Evolutionary conservation across 225 moss, liverwort and hornwort species (phyloP).

Genomic region (Physcomitrellopsis africana): DNA sequence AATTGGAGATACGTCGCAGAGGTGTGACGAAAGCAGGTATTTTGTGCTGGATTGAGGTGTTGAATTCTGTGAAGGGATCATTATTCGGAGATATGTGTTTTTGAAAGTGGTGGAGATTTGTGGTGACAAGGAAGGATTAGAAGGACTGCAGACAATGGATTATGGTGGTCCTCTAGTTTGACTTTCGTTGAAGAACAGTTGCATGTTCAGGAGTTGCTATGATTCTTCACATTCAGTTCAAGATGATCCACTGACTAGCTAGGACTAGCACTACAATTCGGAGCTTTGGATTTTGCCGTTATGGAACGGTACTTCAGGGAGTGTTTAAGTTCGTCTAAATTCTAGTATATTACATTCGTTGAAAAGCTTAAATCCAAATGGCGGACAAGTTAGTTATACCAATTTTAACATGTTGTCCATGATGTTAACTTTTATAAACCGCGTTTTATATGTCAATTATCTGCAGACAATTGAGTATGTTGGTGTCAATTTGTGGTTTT

Average conservation of each 20-base stretch:
- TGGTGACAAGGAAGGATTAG: background rate
- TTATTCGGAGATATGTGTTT: background rate
- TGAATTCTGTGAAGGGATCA: too few species aligned
- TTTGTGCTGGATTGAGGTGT: too few species aligned
- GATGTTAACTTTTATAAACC: background rate
- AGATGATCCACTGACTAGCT: background rate
- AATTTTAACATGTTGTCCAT: background rate
- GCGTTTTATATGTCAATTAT: background rate
- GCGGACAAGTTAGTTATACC: constrained; percentile 2
- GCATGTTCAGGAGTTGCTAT: background rate
- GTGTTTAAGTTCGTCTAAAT: background rate
- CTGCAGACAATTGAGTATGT: background rate
- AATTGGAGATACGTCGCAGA: too few species aligned
- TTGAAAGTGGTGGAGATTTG: background rate
- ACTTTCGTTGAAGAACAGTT: background rate
- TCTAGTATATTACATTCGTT: background rate
- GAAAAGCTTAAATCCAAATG: background rate
- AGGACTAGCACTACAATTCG: background rate
- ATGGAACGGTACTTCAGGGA: background rate
- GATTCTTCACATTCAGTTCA: background rate
- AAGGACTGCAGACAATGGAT: background rate
- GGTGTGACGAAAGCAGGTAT: too few species aligned
- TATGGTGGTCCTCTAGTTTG: background rate
- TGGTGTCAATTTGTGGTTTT: background rate
- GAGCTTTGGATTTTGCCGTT: background rate